Base-by-base conservation (phyloP, 345 rosid species). In the Arabidopsis arenosa region DNA sequence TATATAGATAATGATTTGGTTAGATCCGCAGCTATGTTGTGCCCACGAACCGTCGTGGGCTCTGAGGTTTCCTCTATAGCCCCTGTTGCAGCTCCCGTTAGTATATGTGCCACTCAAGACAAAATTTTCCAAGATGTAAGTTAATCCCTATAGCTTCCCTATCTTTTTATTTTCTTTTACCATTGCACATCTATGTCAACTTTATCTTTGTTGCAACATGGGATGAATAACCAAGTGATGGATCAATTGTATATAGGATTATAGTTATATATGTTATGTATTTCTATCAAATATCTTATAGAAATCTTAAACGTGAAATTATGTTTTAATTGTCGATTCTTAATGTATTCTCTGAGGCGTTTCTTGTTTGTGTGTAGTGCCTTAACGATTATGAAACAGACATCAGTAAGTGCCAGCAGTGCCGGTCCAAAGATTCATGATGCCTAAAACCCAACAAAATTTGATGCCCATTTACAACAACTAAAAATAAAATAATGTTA, bases 361-460 rank as follows among this genome's bases (percentile, higher is more conserved):
- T n/a, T n/a, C 8, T 72, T 69, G 41, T 51, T 44, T 79, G 23
- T 32, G 28, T 80, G 83, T 77, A 90, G 98, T 93, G 96, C 80
- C 37, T 91, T 51, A 83, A 66, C 81, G 84, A 74, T 81, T 83
- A 47, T 47, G 96, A 90, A 32, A 86, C 49, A 7, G 89, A 93
- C 26, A 87, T 93, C 78, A 85, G 85, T 85, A 88, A 85, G 82
- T 91, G 97, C 72, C 97, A 91, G 84, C 86, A n/a, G n/a, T n/a
- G n/a, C n/a, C n/a, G n/a, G n/a, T n/a, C n/a, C n/a, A n/a, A n/a
- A n/a, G n/a, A n/a, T n/a, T n/a, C n/a, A n/a, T n/a, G n/a, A n/a
- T n/a, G n/a, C n/a, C n/a, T n/a, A n/a, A n/a, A n/a, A n/a, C n/a
- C n/a, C n/a, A n/a, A n/a, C n/a, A n/a, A n/a, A n/a, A n/a, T n/a